Evolutionary conservation across 345 rosid genomes (phyloP).

Genomic region (Fremontodendron californicum): DNA sequence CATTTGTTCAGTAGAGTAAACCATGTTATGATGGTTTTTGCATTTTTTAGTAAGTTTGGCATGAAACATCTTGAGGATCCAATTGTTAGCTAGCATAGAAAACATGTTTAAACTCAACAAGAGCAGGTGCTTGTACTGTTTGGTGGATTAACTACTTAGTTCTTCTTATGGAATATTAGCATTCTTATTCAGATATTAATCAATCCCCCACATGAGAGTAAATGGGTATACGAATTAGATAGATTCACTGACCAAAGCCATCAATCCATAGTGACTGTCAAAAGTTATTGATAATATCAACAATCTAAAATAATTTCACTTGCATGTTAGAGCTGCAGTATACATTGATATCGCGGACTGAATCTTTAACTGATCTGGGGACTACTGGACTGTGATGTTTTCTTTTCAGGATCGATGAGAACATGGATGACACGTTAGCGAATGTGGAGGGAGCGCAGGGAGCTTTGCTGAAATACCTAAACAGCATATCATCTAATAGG

Average conservation of each 20-base stretch:
- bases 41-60: not conserved
- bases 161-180: not conserved
- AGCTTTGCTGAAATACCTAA: slow-evolving; percentile 3
- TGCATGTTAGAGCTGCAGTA: not conserved
- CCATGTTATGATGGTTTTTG: not conserved
- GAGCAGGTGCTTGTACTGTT: not conserved
- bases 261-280: not conserved
- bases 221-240: not conserved
- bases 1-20: not conserved
- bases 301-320: too few relatives aligned
- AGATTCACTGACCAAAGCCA: not conserved
- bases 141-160: not conserved
- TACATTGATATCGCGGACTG: not conserved
- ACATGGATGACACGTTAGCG: slow-evolving; percentile 4
- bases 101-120: not conserved
- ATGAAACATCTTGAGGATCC: not conserved
- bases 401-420: slow-evolving; percentile 2
- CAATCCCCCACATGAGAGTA: not conserved
- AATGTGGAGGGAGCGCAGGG: slow-evolving; percentile 4
- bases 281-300: not conserved
- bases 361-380: not conserved
- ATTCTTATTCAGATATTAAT: not conserved
- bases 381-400: not conserved
- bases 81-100: not conserved
- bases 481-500: slow-evolving; percentile 7